phyloP scores from a whole-genome alignment of 2,329 filamentous ascomycete genomes.

The Hypoxylon sp. region DNA sequence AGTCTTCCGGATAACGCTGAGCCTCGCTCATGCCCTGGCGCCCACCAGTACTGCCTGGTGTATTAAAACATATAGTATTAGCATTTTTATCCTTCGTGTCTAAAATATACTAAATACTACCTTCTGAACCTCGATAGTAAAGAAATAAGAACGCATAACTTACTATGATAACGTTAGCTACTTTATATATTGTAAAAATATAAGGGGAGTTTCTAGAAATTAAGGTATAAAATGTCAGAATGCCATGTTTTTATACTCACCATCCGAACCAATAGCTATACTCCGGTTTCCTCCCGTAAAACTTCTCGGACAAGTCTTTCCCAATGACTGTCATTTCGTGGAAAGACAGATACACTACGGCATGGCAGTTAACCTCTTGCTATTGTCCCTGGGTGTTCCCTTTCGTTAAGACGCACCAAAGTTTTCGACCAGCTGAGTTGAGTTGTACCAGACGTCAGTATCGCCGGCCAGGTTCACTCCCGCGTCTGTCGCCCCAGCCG shows the following conservation, averaged over 20 bases:
- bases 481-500: conserved; percentile 46
- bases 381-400: not conserved
- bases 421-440: conserved; percentile 51
- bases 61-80: too few species aligned
- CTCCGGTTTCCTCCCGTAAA: conserved; percentile 61
- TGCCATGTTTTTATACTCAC: too few species aligned
- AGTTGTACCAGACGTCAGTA: conserved; percentile 41
- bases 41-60: conserved; percentile 63
- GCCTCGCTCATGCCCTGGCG: conserved; percentile 67
- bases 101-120: too few species aligned
- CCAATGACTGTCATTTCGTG: conserved; percentile 65
- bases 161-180: too few species aligned
- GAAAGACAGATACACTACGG: conserved; percentile 48
- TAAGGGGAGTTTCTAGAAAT: too few species aligned
- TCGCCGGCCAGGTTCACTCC: conserved; percentile 39
- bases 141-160: too few species aligned
- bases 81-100: too few species aligned
- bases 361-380: not conserved
- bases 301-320: conserved; percentile 64
- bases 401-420: conserved; percentile 47
- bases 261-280: conserved; percentile 71
- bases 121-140: too few species aligned
- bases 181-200: too few species aligned
- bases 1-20: conserved; percentile 67
- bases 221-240: too few species aligned